Percentiles rank a stretch among this genome's conserved stretches.
These are phyloP conservation scores for Pseudonectria buxi DNA, from an alignment of 2,329 filamentous ascomycete species.

Conservation along the genomic window DNA sequence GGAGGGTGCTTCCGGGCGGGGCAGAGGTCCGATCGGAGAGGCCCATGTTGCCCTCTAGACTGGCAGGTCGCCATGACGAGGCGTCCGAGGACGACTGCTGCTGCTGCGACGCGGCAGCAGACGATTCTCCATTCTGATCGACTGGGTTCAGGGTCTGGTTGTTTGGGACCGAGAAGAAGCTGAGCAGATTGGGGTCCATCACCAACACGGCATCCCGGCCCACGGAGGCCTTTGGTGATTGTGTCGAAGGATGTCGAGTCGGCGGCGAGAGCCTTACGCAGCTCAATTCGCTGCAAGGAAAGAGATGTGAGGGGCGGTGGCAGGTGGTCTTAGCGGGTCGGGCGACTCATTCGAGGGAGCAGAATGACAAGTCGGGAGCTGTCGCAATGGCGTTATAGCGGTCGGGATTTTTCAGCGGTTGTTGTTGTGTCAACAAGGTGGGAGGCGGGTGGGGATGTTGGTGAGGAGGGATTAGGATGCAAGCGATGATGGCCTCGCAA, in stretches of 20 bases:
- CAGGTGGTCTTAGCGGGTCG: conserved; percentile 5
- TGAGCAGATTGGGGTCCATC: conserved; percentile 25
- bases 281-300: conserved; percentile 13
- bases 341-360: conserved; percentile 6
- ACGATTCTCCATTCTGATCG: conserved; percentile 20
- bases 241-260: too few relatives aligned
- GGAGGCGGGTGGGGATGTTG: conserved; percentile 11
- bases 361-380: conserved; percentile 6
- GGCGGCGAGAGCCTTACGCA: background rate
- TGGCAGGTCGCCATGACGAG: conserved; percentile 15
- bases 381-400: conserved; percentile 13
- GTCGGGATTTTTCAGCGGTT: conserved; percentile 2
- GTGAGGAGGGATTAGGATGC: conserved; percentile 3
- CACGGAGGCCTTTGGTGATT: conserved; percentile 8
- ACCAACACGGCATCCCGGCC: conserved; percentile 26
- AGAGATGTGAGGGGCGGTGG: conserved; percentile 1
- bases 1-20: conserved; percentile 19
- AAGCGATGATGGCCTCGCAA: conserved; percentile 8
- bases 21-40: conserved; percentile 17
- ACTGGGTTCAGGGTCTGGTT: conserved; percentile 23
- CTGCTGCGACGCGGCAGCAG: conserved; percentile 7
- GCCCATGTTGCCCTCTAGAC: conserved; percentile 14
- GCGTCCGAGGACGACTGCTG: conserved; percentile 12
- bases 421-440: conserved; percentile 15
- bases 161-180: conserved; percentile 24